Evolutionary conservation across 352 stramenopile genomes (phyloP).

Genomic region (Globisporangium nagaii): DNA sequence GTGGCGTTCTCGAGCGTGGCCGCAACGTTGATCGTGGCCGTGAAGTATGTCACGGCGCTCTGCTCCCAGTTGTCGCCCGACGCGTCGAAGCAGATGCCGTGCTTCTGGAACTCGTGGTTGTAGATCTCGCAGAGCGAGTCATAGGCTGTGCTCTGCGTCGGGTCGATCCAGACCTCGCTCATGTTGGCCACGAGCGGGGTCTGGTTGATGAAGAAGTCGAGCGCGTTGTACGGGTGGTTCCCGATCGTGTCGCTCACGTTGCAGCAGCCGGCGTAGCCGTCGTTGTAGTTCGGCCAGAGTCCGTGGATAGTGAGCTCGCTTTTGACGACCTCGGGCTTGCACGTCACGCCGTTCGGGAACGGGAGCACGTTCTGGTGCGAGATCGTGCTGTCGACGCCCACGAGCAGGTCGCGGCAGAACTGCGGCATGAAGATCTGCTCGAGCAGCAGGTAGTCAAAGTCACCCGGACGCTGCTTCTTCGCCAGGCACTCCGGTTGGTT

Average conservation of each 20-base stretch:
- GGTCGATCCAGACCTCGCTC: constrained; percentile 53
- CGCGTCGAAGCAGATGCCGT: constrained; percentile 27
- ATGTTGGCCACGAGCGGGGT: constrained; percentile 40
- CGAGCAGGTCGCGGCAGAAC: constrained; percentile 68
- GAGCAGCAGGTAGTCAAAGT: constrained; percentile 73
- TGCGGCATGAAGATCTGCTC: constrained; percentile 73
- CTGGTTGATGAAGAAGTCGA: constrained; percentile 36
- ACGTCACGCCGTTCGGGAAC: constrained; percentile 47
- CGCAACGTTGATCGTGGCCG: constrained; percentile 41
- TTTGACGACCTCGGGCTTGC: constrained; percentile 28
- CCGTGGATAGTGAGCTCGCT: constrained; percentile 66
- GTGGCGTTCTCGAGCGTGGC: constrained; percentile 27
- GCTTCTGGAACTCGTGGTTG: constrained; percentile 3
- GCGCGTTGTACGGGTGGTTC: constrained; percentile 52
- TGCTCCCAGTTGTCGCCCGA: constrained; percentile 39
- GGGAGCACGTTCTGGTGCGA: constrained; percentile 66
- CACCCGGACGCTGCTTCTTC: constrained; percentile 51
- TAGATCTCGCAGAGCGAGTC: constrained; percentile 48
- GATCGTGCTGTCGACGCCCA: constrained; percentile 61
- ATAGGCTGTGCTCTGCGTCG: constrained; percentile 45
- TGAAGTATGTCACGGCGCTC: constrained; percentile 57
- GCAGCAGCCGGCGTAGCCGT: constrained; percentile 59
- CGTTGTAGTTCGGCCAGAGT: constrained; percentile 67
- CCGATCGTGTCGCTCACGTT: constrained; percentile 41
- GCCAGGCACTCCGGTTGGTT: constrained; percentile 39